Percentiles rank a stretch among this genome's conserved stretches.
These are phyloP conservation scores for Aspergillus sparsus DNA, from an alignment of 495 filamentous ascomycete species.

Conservation along the genomic window DNA sequence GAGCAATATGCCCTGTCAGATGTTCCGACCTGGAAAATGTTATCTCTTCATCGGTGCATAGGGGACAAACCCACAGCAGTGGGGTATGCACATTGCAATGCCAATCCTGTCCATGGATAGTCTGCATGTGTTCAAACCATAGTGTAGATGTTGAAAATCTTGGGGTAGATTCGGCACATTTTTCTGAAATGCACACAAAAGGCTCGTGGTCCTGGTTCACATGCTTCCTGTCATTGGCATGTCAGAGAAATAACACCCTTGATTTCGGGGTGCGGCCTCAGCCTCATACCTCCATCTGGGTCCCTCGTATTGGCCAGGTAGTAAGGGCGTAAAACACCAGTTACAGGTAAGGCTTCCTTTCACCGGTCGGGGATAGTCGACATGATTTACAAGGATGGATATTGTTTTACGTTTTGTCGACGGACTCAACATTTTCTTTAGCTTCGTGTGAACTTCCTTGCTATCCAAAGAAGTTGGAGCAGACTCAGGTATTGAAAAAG, in stretches of 20 bases:
- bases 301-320: background rate
- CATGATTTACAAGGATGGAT: slow-evolving; percentile 7
- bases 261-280: background rate
- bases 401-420: background rate
- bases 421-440: background rate
- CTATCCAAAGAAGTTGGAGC: slow-evolving; percentile 5
- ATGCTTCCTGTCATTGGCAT: background rate
- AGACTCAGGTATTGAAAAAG: background rate
- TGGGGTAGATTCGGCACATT: background rate
- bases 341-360: slow-evolving; percentile 6
- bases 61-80: slow-evolving; percentile 4
- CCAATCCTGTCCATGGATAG: background rate
- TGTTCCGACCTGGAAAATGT: background rate
- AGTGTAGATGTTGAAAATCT: background rate
- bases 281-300: slow-evolving; percentile 4
- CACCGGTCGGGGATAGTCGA: slow-evolving; percentile 1
- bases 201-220: slow-evolving; percentile 5
- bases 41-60: background rate
- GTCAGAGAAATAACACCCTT: background rate
- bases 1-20: background rate
- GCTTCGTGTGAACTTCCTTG: background rate
- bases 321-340: slow-evolving; percentile 9
- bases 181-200: slow-evolving; percentile 6
- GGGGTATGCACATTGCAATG: slow-evolving; percentile 2
- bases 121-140: slow-evolving; percentile 11